Percentiles rank a stretch among this genome's conserved stretches.
Conservation (phyloP, 345 rosid genomes). For the Lumnitzera littorea region DNA sequence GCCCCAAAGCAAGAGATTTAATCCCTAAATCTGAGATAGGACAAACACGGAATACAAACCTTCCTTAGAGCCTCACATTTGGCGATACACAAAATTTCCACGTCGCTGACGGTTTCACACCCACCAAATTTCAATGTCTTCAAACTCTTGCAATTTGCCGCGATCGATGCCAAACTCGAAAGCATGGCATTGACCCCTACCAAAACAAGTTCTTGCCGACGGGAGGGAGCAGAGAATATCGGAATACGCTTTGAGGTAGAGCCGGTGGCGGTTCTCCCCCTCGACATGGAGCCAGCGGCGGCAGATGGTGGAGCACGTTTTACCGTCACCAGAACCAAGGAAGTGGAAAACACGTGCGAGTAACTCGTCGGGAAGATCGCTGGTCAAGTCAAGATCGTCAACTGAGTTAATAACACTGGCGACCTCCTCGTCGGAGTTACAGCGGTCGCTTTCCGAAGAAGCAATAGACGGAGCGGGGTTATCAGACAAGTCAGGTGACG, state of each 20-base stretch:
- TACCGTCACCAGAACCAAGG: conserved; percentile 57
- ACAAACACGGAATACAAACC: conserved; percentile 73
- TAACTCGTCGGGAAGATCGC: conserved; percentile 75
- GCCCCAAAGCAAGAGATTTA: conserved; percentile 61
- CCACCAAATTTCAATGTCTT: conserved; percentile 76
- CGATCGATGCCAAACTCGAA: conserved; percentile 40
- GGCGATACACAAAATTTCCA: conserved; percentile 59
- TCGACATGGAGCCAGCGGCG: conserved; percentile 76
- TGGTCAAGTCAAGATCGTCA: conserved; percentile 7
- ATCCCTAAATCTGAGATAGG: conserved; percentile 54
- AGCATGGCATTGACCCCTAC: conserved; percentile 69
- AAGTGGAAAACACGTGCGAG: conserved; percentile 71
- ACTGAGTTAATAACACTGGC: too few relatives aligned
- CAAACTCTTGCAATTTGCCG: conserved; percentile 46
- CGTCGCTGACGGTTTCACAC: conserved; percentile 55
- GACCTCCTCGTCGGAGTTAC: too few relatives aligned
- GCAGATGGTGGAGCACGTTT: conserved; percentile 66
- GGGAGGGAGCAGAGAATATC: conserved; percentile 39
- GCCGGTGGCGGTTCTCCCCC: conserved; percentile 59
- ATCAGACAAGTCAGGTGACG: too few relatives aligned
- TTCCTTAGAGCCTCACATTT: conserved; percentile 66
- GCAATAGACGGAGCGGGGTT: too few relatives aligned
- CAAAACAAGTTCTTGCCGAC: conserved; percentile 63
- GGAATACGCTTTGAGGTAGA: conserved; percentile 47
- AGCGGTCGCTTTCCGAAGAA: too few relatives aligned